Evolutionary conservation across 306 rosid genomes (phyloP), one percentile per base, ranked within the genome.

Genomic region (Spatholobus suberectus): DNA sequence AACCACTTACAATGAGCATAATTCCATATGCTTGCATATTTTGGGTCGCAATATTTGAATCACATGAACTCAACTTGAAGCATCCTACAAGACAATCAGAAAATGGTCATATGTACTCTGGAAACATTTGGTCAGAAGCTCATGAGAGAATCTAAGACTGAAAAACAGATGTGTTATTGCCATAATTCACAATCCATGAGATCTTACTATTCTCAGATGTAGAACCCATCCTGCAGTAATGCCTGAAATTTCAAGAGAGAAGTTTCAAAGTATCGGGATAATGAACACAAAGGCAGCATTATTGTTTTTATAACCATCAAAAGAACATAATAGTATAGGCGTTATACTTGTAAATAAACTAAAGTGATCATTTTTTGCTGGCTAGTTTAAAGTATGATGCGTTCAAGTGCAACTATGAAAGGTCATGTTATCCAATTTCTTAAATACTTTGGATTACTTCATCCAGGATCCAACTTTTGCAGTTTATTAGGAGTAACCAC

Each of bases 191-290:
- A 79, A 52, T 51, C 68, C 14, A 54, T 5, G 35, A 58, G 18
- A 67, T 70, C 88, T 90, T 80, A 93, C 97, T 75, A 67, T 84
- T 77, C 85, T 93, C 91, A 54, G 89, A 77, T 52, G 88, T 90
- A 47, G 96, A 90, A 75, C 97, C 97, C 94, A 75, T 90, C 87
- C 92, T 86, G 90, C 97, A 93, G 87, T 93, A 91, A 52, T 91
- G 86, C 73, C 97, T 93, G 91, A 41, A 84, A 89, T 81, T 69
- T 8, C 75, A 85, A 27, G 68, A 57, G 82, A 67, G 82, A 54
- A 29, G 49, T 38, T 62, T 26, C 0, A 51, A 51, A 59, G 40
- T n/a, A 51, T 88, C 71, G 77, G 58, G 63, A 73, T 44, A 75
- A 54, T 51, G 12, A 76, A 47, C 21, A 65, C 20, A 15, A 61